Evolutionary conservation across 1,284 basidiomycete genomes (phyloP).

Genomic region (Peniophora sp.): DNA sequence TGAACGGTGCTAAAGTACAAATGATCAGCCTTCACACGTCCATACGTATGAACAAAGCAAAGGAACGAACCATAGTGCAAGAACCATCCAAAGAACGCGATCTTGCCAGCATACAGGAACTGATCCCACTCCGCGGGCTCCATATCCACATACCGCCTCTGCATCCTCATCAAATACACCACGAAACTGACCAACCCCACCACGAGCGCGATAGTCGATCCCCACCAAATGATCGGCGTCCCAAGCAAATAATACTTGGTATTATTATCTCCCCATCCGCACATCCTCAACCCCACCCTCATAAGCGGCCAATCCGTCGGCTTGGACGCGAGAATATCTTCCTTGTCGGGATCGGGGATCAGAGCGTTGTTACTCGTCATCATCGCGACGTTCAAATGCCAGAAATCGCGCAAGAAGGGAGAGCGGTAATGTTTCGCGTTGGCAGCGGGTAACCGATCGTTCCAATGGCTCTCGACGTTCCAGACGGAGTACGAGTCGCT

Average conservation of each 20-base stretch:
- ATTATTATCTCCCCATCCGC: slow-evolving; percentile 87
- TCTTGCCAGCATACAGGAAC: slow-evolving; percentile 88
- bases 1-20: slow-evolving; percentile 68
- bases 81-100: slow-evolving; percentile 88
- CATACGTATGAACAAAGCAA: slow-evolving; percentile 1
- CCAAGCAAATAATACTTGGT: slow-evolving; percentile 94
- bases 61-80: slow-evolving; percentile 74
- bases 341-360: slow-evolving; percentile 95
- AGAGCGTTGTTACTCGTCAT: slow-evolving; percentile 99
- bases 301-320: slow-evolving; percentile 95
- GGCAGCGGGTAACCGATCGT: slow-evolving; percentile 79
- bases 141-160: slow-evolving; percentile 89
- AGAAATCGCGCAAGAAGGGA: slow-evolving; percentile 94
- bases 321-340: slow-evolving; percentile 90
- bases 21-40: background rate
- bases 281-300: slow-evolving; percentile 88
- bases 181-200: slow-evolving; percentile 45
- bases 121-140: slow-evolving; percentile 91
- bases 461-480: slow-evolving; percentile 98
- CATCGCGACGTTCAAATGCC: slow-evolving; percentile 99
- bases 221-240: slow-evolving; percentile 93
- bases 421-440: slow-evolving; percentile 82
- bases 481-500: slow-evolving; percentile 88
- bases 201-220: slow-evolving; percentile 62
- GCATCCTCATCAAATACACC: slow-evolving; percentile 76